Conservation (phyloP, 768 basidiomycete species). For the Termitomyces sp. region DNA sequence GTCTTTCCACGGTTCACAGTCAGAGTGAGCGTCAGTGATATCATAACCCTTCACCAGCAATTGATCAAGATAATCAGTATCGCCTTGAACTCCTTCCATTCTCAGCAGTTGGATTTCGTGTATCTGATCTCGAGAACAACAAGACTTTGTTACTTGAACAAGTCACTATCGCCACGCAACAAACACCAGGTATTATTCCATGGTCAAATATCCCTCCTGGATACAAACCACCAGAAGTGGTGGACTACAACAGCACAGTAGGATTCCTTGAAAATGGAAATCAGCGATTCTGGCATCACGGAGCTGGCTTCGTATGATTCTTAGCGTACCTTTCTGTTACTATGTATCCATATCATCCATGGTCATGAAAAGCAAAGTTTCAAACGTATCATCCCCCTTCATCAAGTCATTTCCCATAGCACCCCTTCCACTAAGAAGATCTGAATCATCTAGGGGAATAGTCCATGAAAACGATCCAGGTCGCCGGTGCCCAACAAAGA, state of each 20-base stretch:
- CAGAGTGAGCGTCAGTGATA: conserved; percentile 31
- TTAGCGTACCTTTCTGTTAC: background rate
- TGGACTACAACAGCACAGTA: conserved; percentile 48
- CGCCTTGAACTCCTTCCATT: conserved; percentile 39
- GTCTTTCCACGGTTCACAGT: conserved; percentile 40
- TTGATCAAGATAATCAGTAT: conserved; percentile 33
- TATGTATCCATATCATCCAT: conserved; percentile 21
- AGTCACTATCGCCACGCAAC: conserved; percentile 36
- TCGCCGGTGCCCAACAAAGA: conserved; percentile 61
- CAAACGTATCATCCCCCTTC: conserved; percentile 70
- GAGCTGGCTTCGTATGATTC: conserved; percentile 2
- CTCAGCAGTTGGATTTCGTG: conserved; percentile 38
- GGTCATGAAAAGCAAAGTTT: conserved; percentile 55
- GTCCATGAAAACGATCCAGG: conserved; percentile 56
- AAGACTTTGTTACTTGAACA: conserved; percentile 33
- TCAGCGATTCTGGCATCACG: conserved; percentile 39
- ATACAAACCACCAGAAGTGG: conserved; percentile 37
- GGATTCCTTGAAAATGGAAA: conserved; percentile 56
- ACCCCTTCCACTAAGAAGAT: conserved; percentile 57
- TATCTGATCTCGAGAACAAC: conserved; percentile 15
- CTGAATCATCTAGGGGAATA: conserved; percentile 47
- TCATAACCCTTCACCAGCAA: background rate
- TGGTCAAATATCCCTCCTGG: conserved; percentile 52
- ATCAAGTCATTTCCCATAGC: conserved; percentile 35
- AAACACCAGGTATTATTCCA: conserved; percentile 34